Conservation (phyloP, 2,329 filamentous ascomycete genomes). For the Diaporthe nobilis region DNA sequence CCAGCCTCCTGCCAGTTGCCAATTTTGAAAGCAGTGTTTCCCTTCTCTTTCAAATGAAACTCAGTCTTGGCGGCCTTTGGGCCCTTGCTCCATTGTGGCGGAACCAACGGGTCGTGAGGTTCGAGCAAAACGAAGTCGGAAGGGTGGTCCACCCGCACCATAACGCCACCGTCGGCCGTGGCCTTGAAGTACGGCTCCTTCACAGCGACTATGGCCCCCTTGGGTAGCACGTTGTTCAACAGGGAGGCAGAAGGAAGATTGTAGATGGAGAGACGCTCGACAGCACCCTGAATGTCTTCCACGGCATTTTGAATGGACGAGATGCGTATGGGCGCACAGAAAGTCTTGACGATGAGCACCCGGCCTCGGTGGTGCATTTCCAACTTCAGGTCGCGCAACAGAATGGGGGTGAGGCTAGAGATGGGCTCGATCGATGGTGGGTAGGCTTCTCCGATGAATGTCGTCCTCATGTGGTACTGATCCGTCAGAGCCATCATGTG, state of each 20-base stretch:
- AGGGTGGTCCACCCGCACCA: constrained; percentile 56
- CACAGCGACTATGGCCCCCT: constrained; percentile 51
- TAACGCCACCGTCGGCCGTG: constrained; percentile 46
- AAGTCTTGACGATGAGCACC: constrained; percentile 38
- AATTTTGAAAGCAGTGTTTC: constrained; percentile 42
- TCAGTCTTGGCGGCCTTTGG: constrained; percentile 43
- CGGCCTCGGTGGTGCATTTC: constrained; percentile 43
- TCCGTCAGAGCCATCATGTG: not conserved
- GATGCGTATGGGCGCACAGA: constrained; percentile 31
- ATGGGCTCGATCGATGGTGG: constrained; percentile 37
- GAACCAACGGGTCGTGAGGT: constrained; percentile 42
- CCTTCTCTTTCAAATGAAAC: constrained; percentile 40
- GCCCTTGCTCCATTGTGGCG: constrained; percentile 40
- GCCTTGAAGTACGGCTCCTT: constrained; percentile 55
- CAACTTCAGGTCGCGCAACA: constrained; percentile 35
- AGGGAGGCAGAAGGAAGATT: constrained; percentile 39
- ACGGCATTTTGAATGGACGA: constrained; percentile 63
- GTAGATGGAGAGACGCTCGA: constrained; percentile 82
- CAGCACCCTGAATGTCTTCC: constrained; percentile 81
- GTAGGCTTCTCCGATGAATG: constrained; percentile 41
- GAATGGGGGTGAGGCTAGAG: constrained; percentile 25
- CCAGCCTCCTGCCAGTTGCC: not conserved
- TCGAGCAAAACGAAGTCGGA: constrained; percentile 50
- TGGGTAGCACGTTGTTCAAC: constrained; percentile 50
- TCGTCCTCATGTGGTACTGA: not conserved